Percentiles rank a stretch among this genome's conserved stretches.
These are phyloP conservation scores for Isatis tinctoria DNA, from an alignment of 345 rosid genomes.

Conservation along the genomic window DNA sequence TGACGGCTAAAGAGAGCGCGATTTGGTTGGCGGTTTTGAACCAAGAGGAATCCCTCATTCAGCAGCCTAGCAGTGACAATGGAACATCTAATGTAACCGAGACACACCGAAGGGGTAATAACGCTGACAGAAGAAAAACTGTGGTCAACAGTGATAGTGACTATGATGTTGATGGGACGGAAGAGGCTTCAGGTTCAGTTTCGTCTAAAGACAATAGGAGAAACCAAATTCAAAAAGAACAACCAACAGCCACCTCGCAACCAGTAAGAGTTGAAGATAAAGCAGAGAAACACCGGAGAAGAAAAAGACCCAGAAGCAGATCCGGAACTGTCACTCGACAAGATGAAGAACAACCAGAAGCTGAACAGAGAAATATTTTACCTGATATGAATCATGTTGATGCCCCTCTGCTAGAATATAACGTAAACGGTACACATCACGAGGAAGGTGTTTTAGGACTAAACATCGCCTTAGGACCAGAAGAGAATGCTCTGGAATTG, in stretches of 20 bases:
- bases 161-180: constrained; percentile 81
- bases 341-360: constrained; percentile 28
- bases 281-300: constrained; percentile 38
- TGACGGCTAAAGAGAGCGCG: constrained; percentile 99
- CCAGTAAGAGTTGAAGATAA: constrained; percentile 40
- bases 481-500: constrained; percentile 41
- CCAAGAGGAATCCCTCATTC: constrained; percentile 73
- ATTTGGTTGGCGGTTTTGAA: constrained; percentile 92
- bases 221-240: constrained; percentile 39
- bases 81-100: constrained; percentile 84
- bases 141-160: constrained; percentile 61
- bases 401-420: constrained; percentile 40
- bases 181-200: constrained; percentile 68
- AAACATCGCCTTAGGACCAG: constrained; percentile 28
- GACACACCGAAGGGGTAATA: constrained; percentile 39
- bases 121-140: constrained; percentile 42
- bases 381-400: constrained; percentile 62
- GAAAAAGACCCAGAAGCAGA: constrained; percentile 42
- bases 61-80: constrained; percentile 81
- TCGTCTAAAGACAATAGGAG: constrained; percentile 73
- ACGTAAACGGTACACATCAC: constrained; percentile 28
- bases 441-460: constrained; percentile 38
- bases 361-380: constrained; percentile 39
- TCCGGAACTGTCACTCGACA: constrained; percentile 37
- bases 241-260: constrained; percentile 14